Evolutionary conservation across 106 monocot species (phyloP).

Genomic region (Phalaenopsis aphrodite): DNA sequence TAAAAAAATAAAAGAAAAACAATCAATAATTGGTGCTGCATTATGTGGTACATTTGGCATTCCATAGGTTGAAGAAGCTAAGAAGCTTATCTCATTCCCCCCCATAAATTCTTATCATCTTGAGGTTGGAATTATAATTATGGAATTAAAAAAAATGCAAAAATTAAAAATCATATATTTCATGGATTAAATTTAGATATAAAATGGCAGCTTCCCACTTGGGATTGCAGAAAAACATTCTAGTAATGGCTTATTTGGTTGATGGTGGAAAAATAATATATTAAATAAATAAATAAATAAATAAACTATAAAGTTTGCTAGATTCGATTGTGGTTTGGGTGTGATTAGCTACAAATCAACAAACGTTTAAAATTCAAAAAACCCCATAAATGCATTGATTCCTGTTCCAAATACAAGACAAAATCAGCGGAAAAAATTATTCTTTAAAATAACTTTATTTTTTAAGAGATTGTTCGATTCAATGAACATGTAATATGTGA

Average conservation of each 20-base stretch:
- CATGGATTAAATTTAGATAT: too few relatives aligned
- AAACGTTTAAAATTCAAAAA: too few relatives aligned
- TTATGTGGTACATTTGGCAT: background rate
- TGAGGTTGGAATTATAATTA: background rate
- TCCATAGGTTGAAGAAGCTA: background rate
- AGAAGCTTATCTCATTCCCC: background rate
- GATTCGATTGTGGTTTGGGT: too few relatives aligned
- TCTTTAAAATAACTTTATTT: too few relatives aligned
- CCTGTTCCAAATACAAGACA: too few relatives aligned
- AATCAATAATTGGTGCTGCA: background rate
- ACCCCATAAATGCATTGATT: too few relatives aligned
- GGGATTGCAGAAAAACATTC: background rate
- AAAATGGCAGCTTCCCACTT: background rate
- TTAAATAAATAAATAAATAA: background rate
- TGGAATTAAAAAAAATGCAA: background rate
- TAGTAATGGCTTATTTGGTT: background rate
- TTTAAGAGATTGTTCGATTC: too few relatives aligned
- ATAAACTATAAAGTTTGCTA: too few relatives aligned
- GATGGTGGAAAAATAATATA: background rate
- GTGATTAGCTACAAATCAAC: too few relatives aligned
- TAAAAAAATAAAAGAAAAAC: too few relatives aligned
- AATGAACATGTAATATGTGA: too few relatives aligned
- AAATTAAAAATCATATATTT: background rate
- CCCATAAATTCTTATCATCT: background rate
- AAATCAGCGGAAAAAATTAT: too few relatives aligned